A percentile compares a stretch with the other conserved stretches of the same genome.
Conservation (phyloP, 805 yeast genomes). For the Suhomyces kilbournensis region DNA sequence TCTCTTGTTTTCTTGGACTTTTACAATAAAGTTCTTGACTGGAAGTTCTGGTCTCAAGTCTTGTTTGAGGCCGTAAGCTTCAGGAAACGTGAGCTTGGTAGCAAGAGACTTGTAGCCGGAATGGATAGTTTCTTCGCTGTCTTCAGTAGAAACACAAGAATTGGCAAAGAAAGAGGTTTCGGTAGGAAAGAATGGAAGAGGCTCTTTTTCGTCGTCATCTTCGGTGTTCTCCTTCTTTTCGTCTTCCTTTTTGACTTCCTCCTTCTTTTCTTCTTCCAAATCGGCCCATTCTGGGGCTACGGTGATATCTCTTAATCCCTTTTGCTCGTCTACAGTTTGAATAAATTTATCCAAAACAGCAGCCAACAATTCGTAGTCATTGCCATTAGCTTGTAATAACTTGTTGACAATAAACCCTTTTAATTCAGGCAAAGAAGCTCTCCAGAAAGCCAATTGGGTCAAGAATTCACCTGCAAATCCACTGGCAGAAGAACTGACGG, state of each 20-base stretch:
- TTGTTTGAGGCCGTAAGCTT: constrained; percentile 61
- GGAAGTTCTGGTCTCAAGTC: constrained; percentile 87
- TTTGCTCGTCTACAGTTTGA: constrained; percentile 50
- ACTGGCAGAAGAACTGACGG: constrained; percentile 50
- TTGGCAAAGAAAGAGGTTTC: constrained; percentile 68
- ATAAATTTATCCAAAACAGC: constrained; percentile 66
- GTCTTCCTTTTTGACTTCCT: constrained; percentile 14
- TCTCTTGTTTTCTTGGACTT: constrained; percentile 87
- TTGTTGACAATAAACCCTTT: constrained; percentile 69
- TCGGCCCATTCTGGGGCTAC: constrained; percentile 33
- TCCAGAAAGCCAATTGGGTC: constrained; percentile 80
- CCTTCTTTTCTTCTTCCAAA: constrained; percentile 30
- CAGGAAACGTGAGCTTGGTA: constrained; percentile 73
- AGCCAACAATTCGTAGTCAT: constrained; percentile 75
- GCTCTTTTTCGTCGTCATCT: constrained; percentile 23
- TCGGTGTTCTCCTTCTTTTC: constrained; percentile 17
- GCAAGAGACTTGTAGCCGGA: constrained; percentile 48
- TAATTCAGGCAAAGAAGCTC: constrained; percentile 57
- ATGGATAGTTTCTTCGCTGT: constrained; percentile 36
- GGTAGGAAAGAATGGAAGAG: constrained; percentile 50
- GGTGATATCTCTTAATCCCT: constrained; percentile 36
- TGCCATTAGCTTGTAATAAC: constrained; percentile 76
- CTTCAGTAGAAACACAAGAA: constrained; percentile 45
- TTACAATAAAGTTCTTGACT: constrained; percentile 77
- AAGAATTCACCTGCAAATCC: constrained; percentile 77